phyloP scores from a whole-genome alignment of 371 early-diverging fungal species.

The Rhizopus sp. region DNA sequence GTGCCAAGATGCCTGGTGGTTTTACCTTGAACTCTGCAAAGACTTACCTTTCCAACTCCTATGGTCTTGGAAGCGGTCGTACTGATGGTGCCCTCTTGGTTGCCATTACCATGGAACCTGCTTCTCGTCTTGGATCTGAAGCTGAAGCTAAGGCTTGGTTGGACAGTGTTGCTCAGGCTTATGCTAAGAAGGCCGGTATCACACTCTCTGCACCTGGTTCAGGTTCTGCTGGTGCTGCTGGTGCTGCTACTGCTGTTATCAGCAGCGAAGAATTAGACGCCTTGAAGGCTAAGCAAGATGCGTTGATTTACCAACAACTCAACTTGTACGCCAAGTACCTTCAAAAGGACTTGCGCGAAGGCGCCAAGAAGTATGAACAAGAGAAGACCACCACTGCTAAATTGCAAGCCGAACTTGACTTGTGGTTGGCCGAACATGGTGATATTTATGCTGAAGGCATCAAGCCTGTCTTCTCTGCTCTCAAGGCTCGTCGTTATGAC shows the following conservation, averaged over 20 bases:
- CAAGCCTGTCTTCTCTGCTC: conserved; percentile 76
- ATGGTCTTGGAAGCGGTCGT: conserved; percentile 88
- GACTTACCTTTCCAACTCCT: conserved; percentile 66
- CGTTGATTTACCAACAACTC: conserved; percentile 83
- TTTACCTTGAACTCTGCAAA: conserved; percentile 83
- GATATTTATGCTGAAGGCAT: conserved; percentile 88
- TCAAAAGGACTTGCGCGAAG: conserved; percentile 83
- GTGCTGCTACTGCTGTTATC: conserved; percentile 69
- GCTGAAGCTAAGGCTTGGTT: conserved; percentile 91
- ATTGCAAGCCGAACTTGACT: conserved; percentile 84
- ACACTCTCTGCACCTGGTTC: conserved; percentile 64
- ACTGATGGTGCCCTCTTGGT: conserved; percentile 82
- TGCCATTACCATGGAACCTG: conserved; percentile 87
- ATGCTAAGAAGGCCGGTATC: conserved; percentile 82
- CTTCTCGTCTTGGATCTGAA: conserved; percentile 77
- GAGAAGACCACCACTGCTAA: conserved; percentile 67
- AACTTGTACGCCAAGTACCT: conserved; percentile 88
- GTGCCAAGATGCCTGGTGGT: conserved; percentile 94
- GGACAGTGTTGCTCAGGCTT: conserved; percentile 75
- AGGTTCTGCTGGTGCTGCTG: conserved; percentile 62
- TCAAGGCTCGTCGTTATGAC: conserved; percentile 89
- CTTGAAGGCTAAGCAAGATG: conserved; percentile 81
- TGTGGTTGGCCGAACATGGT: conserved; percentile 91
- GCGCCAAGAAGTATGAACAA: conserved; percentile 71
- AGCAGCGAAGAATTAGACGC: conserved; percentile 90